Evolutionary conservation across 768 basidiomycete species (phyloP).

Genomic region (Naematelia aurantialba): DNA sequence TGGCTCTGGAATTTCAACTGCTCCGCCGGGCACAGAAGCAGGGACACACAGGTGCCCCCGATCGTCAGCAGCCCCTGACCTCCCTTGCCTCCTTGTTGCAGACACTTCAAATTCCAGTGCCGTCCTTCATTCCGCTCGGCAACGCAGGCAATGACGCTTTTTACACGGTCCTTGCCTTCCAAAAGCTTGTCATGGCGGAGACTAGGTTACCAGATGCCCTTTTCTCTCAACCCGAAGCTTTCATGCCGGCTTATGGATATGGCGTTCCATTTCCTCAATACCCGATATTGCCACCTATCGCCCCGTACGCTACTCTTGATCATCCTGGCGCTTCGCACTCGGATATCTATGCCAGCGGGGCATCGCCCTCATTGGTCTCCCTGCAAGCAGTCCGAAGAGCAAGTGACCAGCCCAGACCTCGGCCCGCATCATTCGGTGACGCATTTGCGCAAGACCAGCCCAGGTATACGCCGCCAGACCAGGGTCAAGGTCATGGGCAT

Average conservation of each 20-base stretch:
- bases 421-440: conserved; percentile 23
- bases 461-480: not conserved
- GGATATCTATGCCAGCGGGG: not conserved
- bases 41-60: conserved; percentile 29
- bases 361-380: conserved; percentile 10
- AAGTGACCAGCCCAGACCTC: conserved; percentile 10
- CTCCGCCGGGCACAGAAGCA: conserved; percentile 37
- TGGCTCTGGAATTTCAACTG: conserved; percentile 42
- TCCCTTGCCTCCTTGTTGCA: conserved; percentile 36
- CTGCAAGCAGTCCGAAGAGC: conserved; percentile 2
- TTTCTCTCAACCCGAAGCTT: conserved; percentile 12
- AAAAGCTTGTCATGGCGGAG: conserved; percentile 47
- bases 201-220: conserved; percentile 36
- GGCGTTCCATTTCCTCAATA: not conserved
- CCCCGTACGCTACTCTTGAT: not conserved
- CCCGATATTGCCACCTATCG: conserved; percentile 4
- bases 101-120: conserved; percentile 41
- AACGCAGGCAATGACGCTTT: conserved; percentile 50
- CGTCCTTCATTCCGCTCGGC: conserved; percentile 39
- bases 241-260: not conserved
- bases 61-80: conserved; percentile 29
- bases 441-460: not conserved
- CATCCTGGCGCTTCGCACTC: not conserved
- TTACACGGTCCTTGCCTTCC: conserved; percentile 46
- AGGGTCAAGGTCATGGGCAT: not conserved